Percentiles rank a stretch among this genome's conserved stretches.
Evolutionary conservation across 768 basidiomycete genomes (phyloP).

Genomic region (Rhizopogon sp.): DNA sequence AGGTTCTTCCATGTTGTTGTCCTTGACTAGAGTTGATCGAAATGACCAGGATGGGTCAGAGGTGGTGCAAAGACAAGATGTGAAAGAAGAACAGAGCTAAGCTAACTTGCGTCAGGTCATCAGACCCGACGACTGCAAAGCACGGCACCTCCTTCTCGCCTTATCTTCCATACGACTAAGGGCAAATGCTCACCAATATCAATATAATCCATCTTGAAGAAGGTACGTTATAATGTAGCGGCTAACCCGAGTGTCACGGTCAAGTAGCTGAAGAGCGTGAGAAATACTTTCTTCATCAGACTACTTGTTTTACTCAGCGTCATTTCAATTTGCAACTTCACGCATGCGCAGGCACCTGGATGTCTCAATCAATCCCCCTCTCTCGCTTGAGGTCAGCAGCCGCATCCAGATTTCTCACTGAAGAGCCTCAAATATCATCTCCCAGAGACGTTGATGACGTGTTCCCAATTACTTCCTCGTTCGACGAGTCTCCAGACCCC

Average conservation of each 20-base stretch:
- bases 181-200: not conserved
- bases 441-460: constrained; percentile 33
- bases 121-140: not conserved
- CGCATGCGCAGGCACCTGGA: not conserved
- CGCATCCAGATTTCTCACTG: constrained; percentile 37
- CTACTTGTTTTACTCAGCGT: not conserved
- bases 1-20: not conserved
- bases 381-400: constrained; percentile 19
- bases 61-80: not conserved
- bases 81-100: constrained; percentile 1
- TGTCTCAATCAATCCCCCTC: constrained; percentile 28
- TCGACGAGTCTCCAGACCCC: constrained; percentile 27
- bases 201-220: not conserved
- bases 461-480: constrained; percentile 31
- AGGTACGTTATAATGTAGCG: too few species aligned
- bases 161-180: not conserved
- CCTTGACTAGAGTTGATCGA: not conserved
- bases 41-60: not conserved
- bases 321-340: not conserved
- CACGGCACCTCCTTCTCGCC: not conserved
- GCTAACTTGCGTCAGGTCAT: not conserved
- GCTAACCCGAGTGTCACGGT: too few species aligned
- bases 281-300: not conserved
- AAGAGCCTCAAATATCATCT: constrained; percentile 30
- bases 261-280: not conserved